Evolutionary conservation across 1,284 basidiomycete species (phyloP).

Genomic region (Tilletia indica): DNA sequence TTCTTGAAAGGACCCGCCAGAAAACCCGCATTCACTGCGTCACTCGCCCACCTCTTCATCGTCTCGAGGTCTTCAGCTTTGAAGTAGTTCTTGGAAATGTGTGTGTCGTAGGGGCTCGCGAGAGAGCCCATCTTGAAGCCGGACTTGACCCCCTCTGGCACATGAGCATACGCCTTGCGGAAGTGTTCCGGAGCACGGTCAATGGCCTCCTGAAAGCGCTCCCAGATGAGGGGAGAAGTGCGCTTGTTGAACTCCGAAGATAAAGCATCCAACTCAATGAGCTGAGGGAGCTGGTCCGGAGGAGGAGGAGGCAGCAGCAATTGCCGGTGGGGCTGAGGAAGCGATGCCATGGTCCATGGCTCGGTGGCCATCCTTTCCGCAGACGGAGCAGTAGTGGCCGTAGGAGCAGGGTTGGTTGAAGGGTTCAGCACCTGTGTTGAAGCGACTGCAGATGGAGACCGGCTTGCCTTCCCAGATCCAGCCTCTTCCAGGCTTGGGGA

Average conservation of each 20-base stretch:
- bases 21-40: not conserved
- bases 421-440: not conserved
- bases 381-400: conserved; percentile 1
- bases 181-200: not conserved
- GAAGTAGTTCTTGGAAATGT: not conserved
- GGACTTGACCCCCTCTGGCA: not conserved
- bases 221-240: not conserved
- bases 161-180: not conserved
- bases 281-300: not conserved
- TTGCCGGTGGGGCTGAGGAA: no score
- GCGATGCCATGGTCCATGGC: not conserved
- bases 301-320: no score
- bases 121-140: not conserved
- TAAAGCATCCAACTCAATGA: not conserved
- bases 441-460: not conserved
- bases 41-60: not conserved
- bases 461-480: not conserved
- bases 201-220: not conserved
- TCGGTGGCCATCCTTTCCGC: not conserved
- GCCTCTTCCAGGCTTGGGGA: not conserved
- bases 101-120: not conserved
- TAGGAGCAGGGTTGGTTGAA: not conserved
- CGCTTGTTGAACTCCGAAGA: not conserved
- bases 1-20: not conserved
- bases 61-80: not conserved